Evolutionary conservation across 257 asterid genomes (phyloP), one percentile per base, ranked within the genome.

Genomic region (Gynochthodes officinalis): DNA sequence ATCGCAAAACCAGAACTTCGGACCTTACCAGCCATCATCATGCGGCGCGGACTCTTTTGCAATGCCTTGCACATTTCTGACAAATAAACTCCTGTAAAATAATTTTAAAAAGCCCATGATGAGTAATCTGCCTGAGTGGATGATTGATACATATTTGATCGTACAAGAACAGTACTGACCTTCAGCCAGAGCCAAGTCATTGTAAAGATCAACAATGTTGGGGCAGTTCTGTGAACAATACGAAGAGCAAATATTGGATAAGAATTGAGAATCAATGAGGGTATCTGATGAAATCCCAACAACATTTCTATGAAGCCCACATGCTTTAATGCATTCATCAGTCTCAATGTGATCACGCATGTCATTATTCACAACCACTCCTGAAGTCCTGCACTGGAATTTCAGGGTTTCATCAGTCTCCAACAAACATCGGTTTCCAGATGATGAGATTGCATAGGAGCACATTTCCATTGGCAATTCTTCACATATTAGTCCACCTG

Each of bases 171-270:
- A 30, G n/a, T 16, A 5, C 35, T 37, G 46, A 74, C 84, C 87
- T 83, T 83, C 84, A 58, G 79, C 87, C 25, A 66, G 37, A 72
- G 83, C 84, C 79, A 83, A 70, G 19, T 77, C 77, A 67, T 65
- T 65, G 84, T 80, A 80, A 62, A 80, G 84, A 66, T 83, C 84
- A 35, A 73, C 77, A 69, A 83, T 83, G 75, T 83, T 83, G 59
- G 84, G 84, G 64, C 87, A 83, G 33, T 80, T 77, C 7, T 71
- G 64, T n/a, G 76, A 64, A 19, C 87, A 83, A 44, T 69, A 4
- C 19, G 37, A 66, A 1, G 80, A 80, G 75, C 84, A 83, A 50
- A 83, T 68, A 59, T 64, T 71, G 68, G 74, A 59, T 3, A 65
- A 49, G 30, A 50, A 83, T 4, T 52, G 69, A 12, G 75, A 44